Evolutionary conservation across 225 moss, liverwort and hornwort species (phyloP), one percentile per base, ranked within the genome.

Genomic region (Climacium dendroides): DNA sequence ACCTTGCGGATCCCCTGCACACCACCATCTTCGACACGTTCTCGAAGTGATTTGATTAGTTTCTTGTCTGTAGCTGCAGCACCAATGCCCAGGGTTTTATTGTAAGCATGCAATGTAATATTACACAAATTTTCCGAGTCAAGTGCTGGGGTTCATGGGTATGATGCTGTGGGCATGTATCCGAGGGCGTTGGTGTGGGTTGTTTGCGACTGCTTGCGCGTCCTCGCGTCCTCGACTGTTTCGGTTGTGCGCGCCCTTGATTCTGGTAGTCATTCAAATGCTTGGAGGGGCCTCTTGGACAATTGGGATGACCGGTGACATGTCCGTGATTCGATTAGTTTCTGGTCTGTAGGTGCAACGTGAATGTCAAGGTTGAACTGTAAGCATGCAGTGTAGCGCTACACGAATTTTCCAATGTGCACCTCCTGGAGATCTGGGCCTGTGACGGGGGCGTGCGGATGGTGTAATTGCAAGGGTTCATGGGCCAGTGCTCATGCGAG

Each of bases 21-120:
- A 99, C 99, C 58, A 99, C 99, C 85, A 99, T 99, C 93, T 92
- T 99, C 92, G 99, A 99, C 86, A 99, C 97, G 32, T 97, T 99
- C 89, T 91, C 97, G 85, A 96, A 99, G 96, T 99, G 91, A 96
- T 87, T 64, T 58, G 41, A 29, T 87, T 79, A 85, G 88, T 78
- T 65, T 83, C 57, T 83, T 82, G 54, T 80, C 55, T 24, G 84
- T 85, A 88, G 82, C 79, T 16, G 82, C 78, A 87, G 77, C 60
- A 24, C 62, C 77, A 28, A 70, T 89, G 87, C n/a, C 79, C 80
- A 30, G 83, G 85, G 81, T 87, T 79, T 89, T 79, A 11, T 79
- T 92, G 84, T 92, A 85, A 90, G 86, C 90, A 90, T 52, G 92
- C 84, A 90, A 87, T 92, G 92, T 90, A 92, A 86, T 90, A 88